These are phyloP conservation scores for Aquanectria penicillioides DNA, from an alignment of 2,329 filamentous ascomycete genomes.

Conservation along the genomic window DNA sequence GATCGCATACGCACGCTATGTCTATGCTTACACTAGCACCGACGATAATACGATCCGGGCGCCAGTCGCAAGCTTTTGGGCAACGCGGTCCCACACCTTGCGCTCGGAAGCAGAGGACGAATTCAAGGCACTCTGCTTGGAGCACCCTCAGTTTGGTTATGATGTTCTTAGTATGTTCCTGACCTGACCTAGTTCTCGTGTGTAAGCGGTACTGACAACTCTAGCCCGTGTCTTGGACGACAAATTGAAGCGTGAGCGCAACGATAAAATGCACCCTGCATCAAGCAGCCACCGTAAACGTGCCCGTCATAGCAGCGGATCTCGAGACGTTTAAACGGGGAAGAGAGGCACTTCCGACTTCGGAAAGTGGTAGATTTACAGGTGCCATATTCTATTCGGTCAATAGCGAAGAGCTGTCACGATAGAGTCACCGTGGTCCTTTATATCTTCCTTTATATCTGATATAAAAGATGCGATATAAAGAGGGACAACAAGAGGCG, in stretches of 20 bases:
- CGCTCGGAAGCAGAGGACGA: constrained; percentile 87
- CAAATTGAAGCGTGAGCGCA: constrained; percentile 72
- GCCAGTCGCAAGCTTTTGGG: constrained; percentile 40
- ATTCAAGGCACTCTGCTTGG: constrained; percentile 85
- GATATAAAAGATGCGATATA: too few relatives aligned
- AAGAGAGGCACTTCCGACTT: too few relatives aligned
- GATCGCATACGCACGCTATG: constrained; percentile 85
- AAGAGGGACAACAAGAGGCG: too few relatives aligned
- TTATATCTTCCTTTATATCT: too few relatives aligned
- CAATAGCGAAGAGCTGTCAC: too few relatives aligned
- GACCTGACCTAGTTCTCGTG: not conserved
- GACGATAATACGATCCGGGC: constrained; percentile 36
- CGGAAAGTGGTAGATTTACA: too few relatives aligned
- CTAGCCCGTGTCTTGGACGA: constrained; percentile 71
- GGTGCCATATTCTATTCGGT: too few relatives aligned
- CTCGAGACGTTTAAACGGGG: constrained; percentile 25
- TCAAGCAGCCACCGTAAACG: constrained; percentile 65
- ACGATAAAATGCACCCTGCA: constrained; percentile 66
- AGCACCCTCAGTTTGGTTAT: constrained; percentile 92
- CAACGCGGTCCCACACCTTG: constrained; percentile 69
- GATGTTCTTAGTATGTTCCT: constrained; percentile 80
- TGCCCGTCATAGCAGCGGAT: constrained; percentile 60
- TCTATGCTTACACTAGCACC: constrained; percentile 33
- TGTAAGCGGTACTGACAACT: constrained; percentile 24
- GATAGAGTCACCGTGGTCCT: too few relatives aligned